Evolutionary conservation across 2,329 filamentous ascomycete species (phyloP).

Genomic region (Fusarium nygamai): DNA sequence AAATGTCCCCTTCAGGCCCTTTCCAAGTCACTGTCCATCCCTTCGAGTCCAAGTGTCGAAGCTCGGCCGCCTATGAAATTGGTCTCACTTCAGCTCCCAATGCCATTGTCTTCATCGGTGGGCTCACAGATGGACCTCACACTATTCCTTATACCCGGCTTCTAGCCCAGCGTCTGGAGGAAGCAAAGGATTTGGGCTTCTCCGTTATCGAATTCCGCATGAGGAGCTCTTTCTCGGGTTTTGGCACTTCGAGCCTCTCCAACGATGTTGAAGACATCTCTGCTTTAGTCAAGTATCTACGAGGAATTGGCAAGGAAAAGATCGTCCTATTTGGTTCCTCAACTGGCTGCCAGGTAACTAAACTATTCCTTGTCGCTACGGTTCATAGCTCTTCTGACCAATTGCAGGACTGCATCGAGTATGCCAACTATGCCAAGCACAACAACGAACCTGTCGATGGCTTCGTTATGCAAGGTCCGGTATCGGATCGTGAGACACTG

Average conservation of each 20-base stretch:
- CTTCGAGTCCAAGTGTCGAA: slow-evolving; percentile 53
- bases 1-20: slow-evolving; percentile 45
- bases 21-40: slow-evolving; percentile 59
- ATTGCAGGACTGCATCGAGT: slow-evolving; percentile 65
- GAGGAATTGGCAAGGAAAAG: slow-evolving; percentile 59
- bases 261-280: slow-evolving; percentile 65
- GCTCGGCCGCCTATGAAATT: slow-evolving; percentile 59
- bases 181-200: slow-evolving; percentile 53
- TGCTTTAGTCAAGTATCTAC: slow-evolving; percentile 63
- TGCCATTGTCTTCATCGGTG: slow-evolving; percentile 75
- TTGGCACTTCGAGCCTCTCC: slow-evolving; percentile 59
- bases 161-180: slow-evolving; percentile 57
- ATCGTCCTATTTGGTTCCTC: slow-evolving; percentile 68
- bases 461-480: slow-evolving; percentile 81
- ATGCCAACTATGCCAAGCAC: slow-evolving; percentile 56
- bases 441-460: slow-evolving; percentile 71
- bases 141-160: slow-evolving; percentile 66
- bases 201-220: slow-evolving; percentile 67
- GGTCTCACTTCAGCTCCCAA: slow-evolving; percentile 58
- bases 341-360: slow-evolving; percentile 63
- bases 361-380: neutral
- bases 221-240: slow-evolving; percentile 63
- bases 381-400: neutral
- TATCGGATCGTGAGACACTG: slow-evolving; percentile 78
- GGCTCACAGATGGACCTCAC: slow-evolving; percentile 75